Base-by-base conservation (phyloP, 2,329 filamentous ascomycete species). In the Aureobasidium sp. region DNA sequence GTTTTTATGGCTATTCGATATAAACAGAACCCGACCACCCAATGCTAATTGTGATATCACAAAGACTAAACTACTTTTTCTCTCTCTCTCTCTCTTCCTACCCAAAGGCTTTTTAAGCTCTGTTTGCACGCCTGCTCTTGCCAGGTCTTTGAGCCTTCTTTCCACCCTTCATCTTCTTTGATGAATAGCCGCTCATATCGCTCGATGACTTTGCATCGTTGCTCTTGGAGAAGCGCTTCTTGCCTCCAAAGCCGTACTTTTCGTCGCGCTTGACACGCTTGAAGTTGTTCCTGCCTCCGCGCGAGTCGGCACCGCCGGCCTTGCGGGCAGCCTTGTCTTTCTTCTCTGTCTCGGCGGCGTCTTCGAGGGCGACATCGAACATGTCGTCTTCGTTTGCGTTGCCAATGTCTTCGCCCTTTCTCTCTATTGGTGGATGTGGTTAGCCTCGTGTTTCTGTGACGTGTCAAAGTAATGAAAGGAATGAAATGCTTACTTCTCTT, bases 201-300 rank as follows among this genome's bases (percentile, higher is more conserved):
- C 85, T 87, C 51, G 87, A 92, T 67, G 90, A 95, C 65, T 83
- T 73, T 53, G 92, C 92, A 76, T 97, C 92, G 68, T 91, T 91
- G 65, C 92, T 96, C 84, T 99, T 99, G 62, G 82, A 77, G 73
- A 92, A 87, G 61, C 88, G 83, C 83, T 99, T 99, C 85, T 96
- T 97, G 69, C 94, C 94, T 64, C 94, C 94, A 71, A 93, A 96
- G 27, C 94, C 94, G 74, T 87, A 97, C 79, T 96, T 97, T 67
- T 89, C 84, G 73, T 99, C 87, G 81, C 95, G 96, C 86, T 96
- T 96, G 74, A 89, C 84, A 64, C 94, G 87, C 81, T 97, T 97
- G 61, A 67, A 66, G 66, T 74, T 70, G 72, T 87, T 88, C 27
- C 71, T 72, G 43, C 73, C 71, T 15, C 66, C 66, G 17, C 26